Evolutionary conservation across 139 green algal genomes (phyloP), one percentile per base, ranked within the genome.

Genomic region (Chlamydomonas incerta): DNA sequence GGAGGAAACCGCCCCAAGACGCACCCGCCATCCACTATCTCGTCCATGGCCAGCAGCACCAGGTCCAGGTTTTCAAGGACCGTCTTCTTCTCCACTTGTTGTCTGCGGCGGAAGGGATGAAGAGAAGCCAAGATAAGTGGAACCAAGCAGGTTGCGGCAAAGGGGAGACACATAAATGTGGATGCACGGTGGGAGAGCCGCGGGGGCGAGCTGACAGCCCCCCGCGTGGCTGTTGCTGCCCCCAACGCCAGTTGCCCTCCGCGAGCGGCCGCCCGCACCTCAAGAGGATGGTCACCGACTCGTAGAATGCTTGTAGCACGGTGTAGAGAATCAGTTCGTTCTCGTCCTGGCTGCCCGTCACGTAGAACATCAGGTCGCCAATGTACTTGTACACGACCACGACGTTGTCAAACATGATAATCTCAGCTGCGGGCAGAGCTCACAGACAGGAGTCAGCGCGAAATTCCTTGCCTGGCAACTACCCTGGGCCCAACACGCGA

Each of bases 21-120:
- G 81, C 35, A 98, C 94, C 98, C 98, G 21, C 95, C 93, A 82
- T 99, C 98, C 18, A 99, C 81, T 17, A 98, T 97, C 81, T 99
- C 98, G 71, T 99, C 98, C 72, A 99, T 96, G 28, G 92, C 93
- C 33, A 99, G 92, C 74, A 99, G 93, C 67, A 99, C 94, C 31
- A 99, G 94, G 90, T 99, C 98, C 81, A 99, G 89, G 90, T 99
- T 99, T 87, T 99, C 98, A 50, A 99, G 93, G 58, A 98, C 96
- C 15, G 97, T 98, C 91, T 98, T 99, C 94, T 99, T 99, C 83
- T 99, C 98, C 34, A 99, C 97, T 35, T 95, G 93, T 72, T 95
- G 93, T 85, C 97, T 98, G 93, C 58, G 52, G 52, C 18, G 52
- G 52, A 58, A 23, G 52, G 15, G 15, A 17, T 58, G 15, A 17